These are phyloP conservation scores for Rhizophagus sp. DNA, from an alignment of 192 early-diverging fungal genomes.

Conservation along the genomic window DNA sequence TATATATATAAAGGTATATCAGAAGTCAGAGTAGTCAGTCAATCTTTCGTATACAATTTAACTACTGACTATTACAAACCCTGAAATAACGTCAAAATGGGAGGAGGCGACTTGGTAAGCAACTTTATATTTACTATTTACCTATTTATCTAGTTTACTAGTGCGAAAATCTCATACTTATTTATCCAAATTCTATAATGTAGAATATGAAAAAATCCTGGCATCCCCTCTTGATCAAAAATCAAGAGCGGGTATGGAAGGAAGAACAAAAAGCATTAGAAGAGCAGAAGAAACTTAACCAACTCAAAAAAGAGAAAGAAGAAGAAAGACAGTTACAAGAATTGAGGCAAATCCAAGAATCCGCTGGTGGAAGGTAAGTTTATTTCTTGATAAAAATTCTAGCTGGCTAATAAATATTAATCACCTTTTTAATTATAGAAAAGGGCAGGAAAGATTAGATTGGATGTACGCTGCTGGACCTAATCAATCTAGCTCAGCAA, in stretches of 20 bases:
- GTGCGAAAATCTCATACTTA: background rate
- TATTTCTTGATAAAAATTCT: background rate
- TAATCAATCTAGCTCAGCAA: slow-evolving; percentile 34
- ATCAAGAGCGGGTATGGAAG: slow-evolving; percentile 91
- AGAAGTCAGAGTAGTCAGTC: too few relatives aligned
- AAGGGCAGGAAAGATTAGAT: slow-evolving; percentile 76
- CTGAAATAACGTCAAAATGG: slow-evolving; percentile 37
- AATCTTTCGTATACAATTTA: background rate
- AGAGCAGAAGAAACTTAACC: slow-evolving; percentile 85
- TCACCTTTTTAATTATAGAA: slow-evolving; percentile 40
- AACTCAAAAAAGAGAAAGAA: slow-evolving; percentile 87
- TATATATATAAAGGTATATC: background rate
- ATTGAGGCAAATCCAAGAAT: slow-evolving; percentile 75
- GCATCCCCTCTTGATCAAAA: slow-evolving; percentile 91
- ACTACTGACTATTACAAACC: background rate
- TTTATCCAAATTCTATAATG: background rate
- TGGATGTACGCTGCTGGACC: slow-evolving; percentile 95
- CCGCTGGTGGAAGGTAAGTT: slow-evolving; percentile 54
- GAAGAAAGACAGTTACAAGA: slow-evolving; percentile 90
- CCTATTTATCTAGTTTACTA: background rate
- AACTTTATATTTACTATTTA: too few relatives aligned
- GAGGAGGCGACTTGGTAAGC: slow-evolving; percentile 53
- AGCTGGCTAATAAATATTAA: background rate
- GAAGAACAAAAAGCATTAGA: slow-evolving; percentile 79
- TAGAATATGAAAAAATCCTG: slow-evolving; percentile 96